phyloP scores from a whole-genome alignment of 306 rosid genomes.

The Vigna mungo region DNA sequence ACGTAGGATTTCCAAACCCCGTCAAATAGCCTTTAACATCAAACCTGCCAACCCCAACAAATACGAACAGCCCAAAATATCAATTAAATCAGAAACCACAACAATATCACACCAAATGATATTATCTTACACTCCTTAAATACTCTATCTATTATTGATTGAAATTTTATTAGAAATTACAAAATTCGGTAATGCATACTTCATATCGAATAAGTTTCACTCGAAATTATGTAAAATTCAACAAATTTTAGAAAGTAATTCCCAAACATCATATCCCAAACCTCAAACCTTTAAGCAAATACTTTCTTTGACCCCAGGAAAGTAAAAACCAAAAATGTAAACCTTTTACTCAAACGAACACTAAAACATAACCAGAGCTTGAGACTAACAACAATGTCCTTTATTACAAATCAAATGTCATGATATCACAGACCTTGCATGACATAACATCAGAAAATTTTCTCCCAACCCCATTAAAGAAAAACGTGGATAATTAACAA shows the following conservation, averaged over 20 bases:
- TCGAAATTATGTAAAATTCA: neutral
- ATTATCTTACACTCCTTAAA: neutral
- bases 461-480: neutral
- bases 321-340: neutral
- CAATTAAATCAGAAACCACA: neutral
- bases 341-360: neutral
- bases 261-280: conserved; percentile 17
- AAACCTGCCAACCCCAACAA: conserved; percentile 49
- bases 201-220: neutral
- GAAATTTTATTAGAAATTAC: neutral
- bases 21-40: conserved; percentile 73
- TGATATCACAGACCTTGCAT: neutral
- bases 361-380: conserved; percentile 18
- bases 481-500: neutral
- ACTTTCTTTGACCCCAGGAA: conserved; percentile 9
- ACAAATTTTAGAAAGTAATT: neutral
- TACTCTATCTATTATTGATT: neutral
- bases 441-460: conserved; percentile 2
- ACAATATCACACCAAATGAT: neutral
- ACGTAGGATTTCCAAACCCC: conserved; percentile 77
- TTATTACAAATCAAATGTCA: conserved; percentile 54
- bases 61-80: neutral
- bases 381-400: conserved; percentile 29
- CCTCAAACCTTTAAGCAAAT: conserved; percentile 1
- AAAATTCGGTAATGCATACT: neutral